Evolutionary conservation across 2,329 filamentous ascomycete genomes (phyloP), one percentile per base, ranked within the genome.

Genomic region (Trichoderma pleuroti): DNA sequence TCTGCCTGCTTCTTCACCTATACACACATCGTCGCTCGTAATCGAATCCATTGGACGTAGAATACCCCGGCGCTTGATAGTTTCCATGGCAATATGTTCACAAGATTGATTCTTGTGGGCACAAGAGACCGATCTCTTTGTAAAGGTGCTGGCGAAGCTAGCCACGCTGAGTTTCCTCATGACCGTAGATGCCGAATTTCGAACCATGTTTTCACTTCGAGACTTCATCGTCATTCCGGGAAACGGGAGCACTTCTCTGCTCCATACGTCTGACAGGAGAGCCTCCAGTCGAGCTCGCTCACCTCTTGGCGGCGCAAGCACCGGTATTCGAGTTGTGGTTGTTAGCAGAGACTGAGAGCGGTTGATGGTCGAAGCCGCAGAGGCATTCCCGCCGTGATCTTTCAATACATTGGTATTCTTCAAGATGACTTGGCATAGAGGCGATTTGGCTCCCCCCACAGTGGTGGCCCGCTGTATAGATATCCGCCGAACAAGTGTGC

Each of bases 91-190:
- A 4, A 39, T 52, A 11, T 64, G 36, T 5, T 74, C 73, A 28
- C 10, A n/a, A 16, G 64, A 73, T 18, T 54, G 71, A 18, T 49
- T 66, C 49, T 69, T 75, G 34, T 75, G 77, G 34, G 76, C 73
- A 30, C 85, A 75, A 73, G 90, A 92, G 49, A 84, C 85, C 1
- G 92, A 92, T 70, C 91, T 88, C 75, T 91, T 92, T 46, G 88
- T 87, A 77, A 97, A 94, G 61, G 91, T 91, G 74, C 88, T 91
- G 16, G 92, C 87, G 73, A 96, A 91, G 78, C 91, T 94, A 62
- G 91, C 91, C 76, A 93, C 91, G 80, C 93, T 97, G 73, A 98
- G 86, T 78, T 94, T 97, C 66, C 94, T 88, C 83, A 97, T 97
- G 77, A 97, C 88, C 1, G 92, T 92, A 42, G 93, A 93, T 14